Evolutionary conservation across 805 yeast genomes (phyloP).

Genomic region (Tetrapisispora taiwanensis): DNA sequence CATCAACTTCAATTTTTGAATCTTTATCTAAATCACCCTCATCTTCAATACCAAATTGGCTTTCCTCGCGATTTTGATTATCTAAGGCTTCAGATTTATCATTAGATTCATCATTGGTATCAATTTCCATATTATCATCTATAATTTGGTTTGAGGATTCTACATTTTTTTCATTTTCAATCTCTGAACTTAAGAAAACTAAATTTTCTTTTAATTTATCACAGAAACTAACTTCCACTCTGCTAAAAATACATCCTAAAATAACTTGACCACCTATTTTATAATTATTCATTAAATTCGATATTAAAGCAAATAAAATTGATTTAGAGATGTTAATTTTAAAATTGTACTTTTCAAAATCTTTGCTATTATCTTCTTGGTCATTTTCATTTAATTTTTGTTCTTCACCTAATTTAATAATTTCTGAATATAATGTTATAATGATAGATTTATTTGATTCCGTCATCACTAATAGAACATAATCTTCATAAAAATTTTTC

Average conservation of each 20-base stretch:
- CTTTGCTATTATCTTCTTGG: not conserved
- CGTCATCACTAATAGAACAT: not conserved
- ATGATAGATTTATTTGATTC: not conserved
- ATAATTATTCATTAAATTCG: conserved; percentile 81
- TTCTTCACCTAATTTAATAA: not conserved
- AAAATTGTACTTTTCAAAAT: not conserved
- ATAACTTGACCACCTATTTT: conserved; percentile 61
- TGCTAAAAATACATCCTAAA: not conserved
- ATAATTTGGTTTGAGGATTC: not conserved
- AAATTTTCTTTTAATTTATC: not conserved
- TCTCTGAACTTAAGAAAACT: not conserved
- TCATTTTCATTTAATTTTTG: not conserved
- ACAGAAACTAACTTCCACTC: not conserved
- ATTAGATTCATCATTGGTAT: not conserved
- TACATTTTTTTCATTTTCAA: not conserved
- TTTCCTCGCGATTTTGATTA: not conserved
- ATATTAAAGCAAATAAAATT: conserved; percentile 67
- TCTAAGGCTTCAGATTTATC: not conserved
- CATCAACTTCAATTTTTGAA: not conserved
- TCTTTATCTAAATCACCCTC: not conserved
- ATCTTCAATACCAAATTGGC: no score
- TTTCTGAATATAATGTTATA: not conserved
- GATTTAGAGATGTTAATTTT: conserved; percentile 57
- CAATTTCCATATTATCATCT: not conserved
- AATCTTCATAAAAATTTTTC: not conserved